These are phyloP conservation scores for Exserohilum turcica DNA, from an alignment of 2,329 filamentous ascomycete species.

Conservation along the genomic window DNA sequence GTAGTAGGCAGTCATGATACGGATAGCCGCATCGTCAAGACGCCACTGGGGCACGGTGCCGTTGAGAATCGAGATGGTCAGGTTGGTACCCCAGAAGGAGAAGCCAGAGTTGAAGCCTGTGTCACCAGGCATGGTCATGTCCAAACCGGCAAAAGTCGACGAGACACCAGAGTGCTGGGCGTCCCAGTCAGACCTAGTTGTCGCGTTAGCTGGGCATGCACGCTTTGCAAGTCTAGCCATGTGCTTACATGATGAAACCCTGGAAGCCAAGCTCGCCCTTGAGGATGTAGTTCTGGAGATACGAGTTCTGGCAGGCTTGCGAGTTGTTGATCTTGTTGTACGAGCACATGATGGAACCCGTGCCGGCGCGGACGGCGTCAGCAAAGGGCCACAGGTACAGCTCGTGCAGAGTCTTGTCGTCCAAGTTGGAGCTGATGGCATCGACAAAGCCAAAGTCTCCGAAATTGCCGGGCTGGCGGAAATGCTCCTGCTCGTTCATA, in stretches of 20 bases:
- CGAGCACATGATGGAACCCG: slow-evolving; percentile 61
- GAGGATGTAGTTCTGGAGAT: slow-evolving; percentile 73
- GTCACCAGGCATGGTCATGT: slow-evolving; percentile 86
- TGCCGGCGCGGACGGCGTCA: slow-evolving; percentile 57
- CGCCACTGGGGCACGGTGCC: slow-evolving; percentile 87
- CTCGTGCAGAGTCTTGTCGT: slow-evolving; percentile 68
- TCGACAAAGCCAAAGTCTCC: slow-evolving; percentile 66
- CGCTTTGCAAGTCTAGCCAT: background rate
- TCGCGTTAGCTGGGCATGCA: background rate
- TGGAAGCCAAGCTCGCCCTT: slow-evolving; percentile 83
- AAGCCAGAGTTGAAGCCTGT: slow-evolving; percentile 73
- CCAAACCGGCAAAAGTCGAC: slow-evolving; percentile 72
- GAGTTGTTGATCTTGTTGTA: slow-evolving; percentile 83
- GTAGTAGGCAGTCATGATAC: slow-evolving; percentile 73
- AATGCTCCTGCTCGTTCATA: slow-evolving; percentile 64
- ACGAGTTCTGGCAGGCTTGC: slow-evolving; percentile 79
- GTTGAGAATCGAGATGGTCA: slow-evolving; percentile 86
- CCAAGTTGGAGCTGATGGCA: slow-evolving; percentile 63
- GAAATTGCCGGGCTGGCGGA: slow-evolving; percentile 67
- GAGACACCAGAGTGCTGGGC: slow-evolving; percentile 73
- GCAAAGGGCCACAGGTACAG: slow-evolving; percentile 66
- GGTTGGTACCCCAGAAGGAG: slow-evolving; percentile 83
- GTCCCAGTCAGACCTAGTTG: slow-evolving; percentile 66
- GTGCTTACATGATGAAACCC: slow-evolving; percentile 50
- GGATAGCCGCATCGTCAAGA: slow-evolving; percentile 87